These are phyloP conservation scores for Zygosaccharomyces sapae DNA, from an alignment of 1,139 yeast species.

Conservation along the genomic window DNA sequence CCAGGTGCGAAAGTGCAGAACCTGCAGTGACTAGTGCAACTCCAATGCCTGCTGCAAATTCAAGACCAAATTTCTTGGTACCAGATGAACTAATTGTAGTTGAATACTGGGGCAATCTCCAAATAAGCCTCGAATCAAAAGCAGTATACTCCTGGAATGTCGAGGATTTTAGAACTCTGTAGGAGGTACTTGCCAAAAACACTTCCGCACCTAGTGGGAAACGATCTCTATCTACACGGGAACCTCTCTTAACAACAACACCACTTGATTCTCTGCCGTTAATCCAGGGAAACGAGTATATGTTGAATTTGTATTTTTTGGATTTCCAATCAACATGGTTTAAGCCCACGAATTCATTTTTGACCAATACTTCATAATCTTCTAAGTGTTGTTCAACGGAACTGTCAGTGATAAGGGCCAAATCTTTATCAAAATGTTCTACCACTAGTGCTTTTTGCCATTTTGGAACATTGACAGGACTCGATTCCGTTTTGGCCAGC, in stretches of 20 bases:
- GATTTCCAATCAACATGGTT: slow-evolving; percentile 53
- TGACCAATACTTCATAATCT: slow-evolving; percentile 40
- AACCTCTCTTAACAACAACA: slow-evolving; percentile 38
- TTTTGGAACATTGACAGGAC: slow-evolving; percentile 39
- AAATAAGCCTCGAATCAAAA: slow-evolving; percentile 43
- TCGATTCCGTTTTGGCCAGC: slow-evolving; percentile 44
- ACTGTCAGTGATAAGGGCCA: slow-evolving; percentile 19
- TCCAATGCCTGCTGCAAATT: slow-evolving; percentile 46
- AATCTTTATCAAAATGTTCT: slow-evolving; percentile 32
- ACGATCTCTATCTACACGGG: slow-evolving; percentile 29
- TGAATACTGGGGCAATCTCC: slow-evolving; percentile 40
- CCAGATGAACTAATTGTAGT: slow-evolving; percentile 18
- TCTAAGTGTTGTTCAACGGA: slow-evolving; percentile 28
- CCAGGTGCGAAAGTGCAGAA: slow-evolving; percentile 39
- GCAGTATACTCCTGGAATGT: slow-evolving; percentile 47
- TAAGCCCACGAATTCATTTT: slow-evolving; percentile 43
- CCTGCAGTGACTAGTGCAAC: slow-evolving; percentile 49
- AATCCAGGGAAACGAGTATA: slow-evolving; percentile 48
- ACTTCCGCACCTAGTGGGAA: slow-evolving; percentile 40
- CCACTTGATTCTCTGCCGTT: slow-evolving; percentile 49
- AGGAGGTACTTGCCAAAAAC: slow-evolving; percentile 44
- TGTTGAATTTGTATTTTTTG: slow-evolving; percentile 46
- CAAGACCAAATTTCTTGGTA: slow-evolving; percentile 18
- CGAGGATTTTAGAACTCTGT: slow-evolving; percentile 45
- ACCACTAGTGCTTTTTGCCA: slow-evolving; percentile 31